Evolutionary conservation across 352 stramenopile species (phyloP).

Genomic region (Globisporangium echinulatum): DNA sequence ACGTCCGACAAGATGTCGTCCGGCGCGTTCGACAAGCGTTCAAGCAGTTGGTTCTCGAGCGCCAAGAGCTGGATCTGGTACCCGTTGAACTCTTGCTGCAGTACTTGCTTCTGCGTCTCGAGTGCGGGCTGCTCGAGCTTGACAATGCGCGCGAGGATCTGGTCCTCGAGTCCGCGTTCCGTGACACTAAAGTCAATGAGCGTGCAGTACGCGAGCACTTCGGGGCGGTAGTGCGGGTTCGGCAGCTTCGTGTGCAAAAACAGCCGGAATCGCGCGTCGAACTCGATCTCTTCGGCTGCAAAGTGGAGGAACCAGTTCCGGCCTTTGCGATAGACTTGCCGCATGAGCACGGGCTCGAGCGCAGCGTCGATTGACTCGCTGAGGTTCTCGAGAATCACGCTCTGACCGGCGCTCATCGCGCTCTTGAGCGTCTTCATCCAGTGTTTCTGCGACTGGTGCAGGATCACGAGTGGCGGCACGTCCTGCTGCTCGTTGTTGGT

Average conservation of each 20-base stretch:
- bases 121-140: conserved; percentile 86
- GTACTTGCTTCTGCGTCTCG: conserved; percentile 83
- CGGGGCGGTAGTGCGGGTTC: conserved; percentile 90
- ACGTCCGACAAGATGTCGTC: conserved; percentile 91
- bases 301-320: conserved; percentile 86
- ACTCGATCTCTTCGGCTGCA: conserved; percentile 86
- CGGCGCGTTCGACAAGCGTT: conserved; percentile 87
- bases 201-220: conserved; percentile 90
- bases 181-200: conserved; percentile 94
- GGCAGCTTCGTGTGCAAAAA: conserved; percentile 90
- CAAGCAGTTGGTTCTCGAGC: conserved; percentile 87
- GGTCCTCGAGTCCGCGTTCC: conserved; percentile 85
- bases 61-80: conserved; percentile 91
- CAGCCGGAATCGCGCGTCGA: conserved; percentile 81
- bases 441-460: conserved; percentile 69
- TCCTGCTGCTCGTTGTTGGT: too few relatives aligned
- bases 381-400: conserved; percentile 90
- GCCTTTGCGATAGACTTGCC: conserved; percentile 84
- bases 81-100: conserved; percentile 87
- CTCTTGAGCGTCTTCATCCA: conserved; percentile 72
- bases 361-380: conserved; percentile 81
- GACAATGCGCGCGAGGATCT: conserved; percentile 86
- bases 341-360: conserved; percentile 87
- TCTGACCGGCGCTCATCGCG: conserved; percentile 67
- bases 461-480: conserved; percentile 42